Evolutionary conservation across 2,329 filamentous ascomycete species (phyloP), one percentile per base, ranked within the genome.

Genomic region (Trichoderma guizhouense): DNA sequence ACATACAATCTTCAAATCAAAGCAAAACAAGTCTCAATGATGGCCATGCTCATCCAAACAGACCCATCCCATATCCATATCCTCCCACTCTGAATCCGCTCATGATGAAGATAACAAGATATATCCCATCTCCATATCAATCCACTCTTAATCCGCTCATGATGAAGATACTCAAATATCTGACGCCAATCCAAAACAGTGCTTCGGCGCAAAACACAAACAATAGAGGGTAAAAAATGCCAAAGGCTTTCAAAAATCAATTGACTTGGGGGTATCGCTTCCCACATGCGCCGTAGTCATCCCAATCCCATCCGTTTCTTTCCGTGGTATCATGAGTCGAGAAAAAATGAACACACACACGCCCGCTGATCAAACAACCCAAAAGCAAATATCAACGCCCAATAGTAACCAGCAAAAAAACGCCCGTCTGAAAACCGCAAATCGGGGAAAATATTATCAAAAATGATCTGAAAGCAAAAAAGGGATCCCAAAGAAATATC

Each of bases 241-340:
- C 28, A 15, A 66, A 36, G 26, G 12, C n/a, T 21, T 58, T 58
- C 32, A 60, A 68, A 61, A 26, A 15, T 43, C n/a, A 53, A 28
- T 39, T 34, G 57, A 26, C 11, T 73, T n/a, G 39, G 39, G 73
- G 74, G 73, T 75, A 75, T 75, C 74, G 64, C 73, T 71, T 62
- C 36, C 65, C 15, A 43, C 69, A 60, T 69, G 69, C 73, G 73
- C 72, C 74, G 21, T 47, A 71, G n/a, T 66, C 64, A 26, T 64
- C 62, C 30, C 69, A 24, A 43, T 43, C 47, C 68, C n/a, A 3
- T 39, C 70, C 39, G 63, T 47, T 12, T 60, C 57, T 51, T 67
- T 60, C 57, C 58, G 57, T 71, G 72, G 72, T 73, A 66, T 75
- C 71, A 74, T 61, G 64, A 43, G 69, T 55, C 58, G 39, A 65